These are phyloP conservation scores for Euphorbia schlechtendalii DNA, from an alignment of 441 rosid genomes.

Conservation along the genomic window DNA sequence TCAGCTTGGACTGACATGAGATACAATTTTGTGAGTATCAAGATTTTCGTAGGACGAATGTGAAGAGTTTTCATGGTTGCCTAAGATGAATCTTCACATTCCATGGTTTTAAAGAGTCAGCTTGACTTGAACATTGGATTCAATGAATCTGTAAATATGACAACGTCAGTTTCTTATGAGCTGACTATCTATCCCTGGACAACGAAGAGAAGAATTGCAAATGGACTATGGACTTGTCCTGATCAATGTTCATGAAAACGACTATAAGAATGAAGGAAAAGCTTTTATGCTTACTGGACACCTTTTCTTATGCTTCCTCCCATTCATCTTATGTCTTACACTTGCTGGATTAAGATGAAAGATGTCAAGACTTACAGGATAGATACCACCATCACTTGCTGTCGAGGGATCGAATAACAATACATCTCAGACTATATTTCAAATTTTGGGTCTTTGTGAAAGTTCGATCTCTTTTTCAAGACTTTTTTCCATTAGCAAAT, in stretches of 20 bases:
- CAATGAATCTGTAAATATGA: not conserved
- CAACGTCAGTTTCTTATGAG: not conserved
- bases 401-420: not conserved
- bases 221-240: not conserved
- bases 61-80: not conserved
- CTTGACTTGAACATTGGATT: not conserved
- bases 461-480: slow-evolving; percentile 2
- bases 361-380: not conserved
- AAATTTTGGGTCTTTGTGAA: not conserved
- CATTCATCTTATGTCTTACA: not conserved
- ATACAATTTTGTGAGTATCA: not conserved
- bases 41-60: not conserved
- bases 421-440: not conserved
- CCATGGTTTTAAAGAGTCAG: not conserved
- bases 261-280: not conserved
- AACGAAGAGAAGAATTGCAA: not conserved
- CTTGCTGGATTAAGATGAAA: not conserved
- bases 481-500: not conserved
- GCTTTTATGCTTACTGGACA: not conserved
- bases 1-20: not conserved
- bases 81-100: not conserved
- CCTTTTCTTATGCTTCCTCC: not conserved
- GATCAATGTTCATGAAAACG: not conserved
- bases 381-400: not conserved
- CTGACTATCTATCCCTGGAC: not conserved